Conservation (phyloP, 352 stramenopile species). For the Thalassiosira oceanica region DNA sequence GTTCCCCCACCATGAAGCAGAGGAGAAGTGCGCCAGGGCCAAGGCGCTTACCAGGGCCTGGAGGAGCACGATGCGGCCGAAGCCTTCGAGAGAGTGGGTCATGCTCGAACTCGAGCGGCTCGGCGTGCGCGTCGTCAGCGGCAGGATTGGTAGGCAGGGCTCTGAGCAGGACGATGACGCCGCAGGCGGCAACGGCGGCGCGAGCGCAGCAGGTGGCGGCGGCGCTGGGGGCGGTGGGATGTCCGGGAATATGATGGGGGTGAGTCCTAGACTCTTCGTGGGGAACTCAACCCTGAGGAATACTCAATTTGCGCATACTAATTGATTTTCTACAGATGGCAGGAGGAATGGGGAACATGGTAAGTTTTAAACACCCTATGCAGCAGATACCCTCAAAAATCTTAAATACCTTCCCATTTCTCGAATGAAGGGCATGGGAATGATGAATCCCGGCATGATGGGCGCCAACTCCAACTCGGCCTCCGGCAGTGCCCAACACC, state of each 20-base stretch:
- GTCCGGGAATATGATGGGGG: conserved; percentile 11
- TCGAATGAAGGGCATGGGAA: conserved; percentile 18
- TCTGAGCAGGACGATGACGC: conserved; percentile 64
- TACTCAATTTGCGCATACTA: conserved; percentile 6
- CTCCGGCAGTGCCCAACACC: conserved; percentile 37
- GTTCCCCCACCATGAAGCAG: conserved; percentile 73
- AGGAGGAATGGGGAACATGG: conserved; percentile 26
- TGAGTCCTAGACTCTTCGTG: conserved; percentile 4
- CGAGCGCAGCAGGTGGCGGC: conserved; percentile 1
- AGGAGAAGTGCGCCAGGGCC: conserved; percentile 80
- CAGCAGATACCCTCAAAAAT: background rate
- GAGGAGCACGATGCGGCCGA: conserved; percentile 79
- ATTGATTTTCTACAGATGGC: conserved; percentile 7
- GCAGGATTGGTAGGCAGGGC: conserved; percentile 58
- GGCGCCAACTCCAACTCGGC: conserved; percentile 7
- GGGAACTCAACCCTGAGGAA: background rate
- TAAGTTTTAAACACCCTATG: background rate
- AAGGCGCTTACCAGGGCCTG: conserved; percentile 78
- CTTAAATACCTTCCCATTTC: too few species aligned
- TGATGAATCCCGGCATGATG: background rate
- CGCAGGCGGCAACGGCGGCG: background rate
- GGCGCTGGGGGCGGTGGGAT: background rate
- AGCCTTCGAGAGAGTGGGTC: conserved; percentile 81
- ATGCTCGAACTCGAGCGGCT: conserved; percentile 80
- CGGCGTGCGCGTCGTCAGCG: conserved; percentile 72